Evolutionary conservation across 345 rosid species (phyloP).

Genomic region (Acer saccharum): DNA sequence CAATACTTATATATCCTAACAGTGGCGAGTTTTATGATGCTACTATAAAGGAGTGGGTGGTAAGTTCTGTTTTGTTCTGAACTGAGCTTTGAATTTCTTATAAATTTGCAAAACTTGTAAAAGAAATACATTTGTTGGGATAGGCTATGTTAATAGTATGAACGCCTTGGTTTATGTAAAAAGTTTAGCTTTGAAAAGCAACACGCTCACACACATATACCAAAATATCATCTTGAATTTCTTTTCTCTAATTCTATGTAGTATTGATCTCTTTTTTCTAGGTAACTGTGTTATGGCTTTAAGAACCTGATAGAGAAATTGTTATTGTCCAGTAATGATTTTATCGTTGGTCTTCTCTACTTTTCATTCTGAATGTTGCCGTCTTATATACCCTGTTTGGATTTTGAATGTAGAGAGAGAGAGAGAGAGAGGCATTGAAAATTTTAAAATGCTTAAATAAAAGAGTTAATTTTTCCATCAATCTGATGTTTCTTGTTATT

Average conservation of each 20-base stretch:
- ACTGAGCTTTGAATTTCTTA: not conserved
- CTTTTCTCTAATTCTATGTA: not conserved
- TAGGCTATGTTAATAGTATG: not conserved
- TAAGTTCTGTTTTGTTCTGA: constrained; percentile 34
- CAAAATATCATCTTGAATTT: not conserved
- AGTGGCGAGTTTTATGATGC: constrained; percentile 81
- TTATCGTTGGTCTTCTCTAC: not conserved
- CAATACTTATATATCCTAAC: constrained; percentile 71
- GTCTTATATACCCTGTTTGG: not conserved
- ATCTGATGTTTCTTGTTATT: not conserved
- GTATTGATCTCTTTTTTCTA: not conserved
- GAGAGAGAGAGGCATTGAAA: not conserved
- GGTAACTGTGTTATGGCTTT: not conserved
- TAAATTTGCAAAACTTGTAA: not conserved
- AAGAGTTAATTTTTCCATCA: not conserved
- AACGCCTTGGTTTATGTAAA: not conserved
- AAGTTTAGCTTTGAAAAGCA: not conserved
- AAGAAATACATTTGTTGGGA: constrained; percentile 4
- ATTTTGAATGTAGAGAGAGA: not conserved
- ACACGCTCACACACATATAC: not conserved
- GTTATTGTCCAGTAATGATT: not conserved
- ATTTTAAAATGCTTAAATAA: constrained; percentile 6
- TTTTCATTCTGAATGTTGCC: not conserved
- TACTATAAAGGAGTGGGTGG: constrained; percentile 72
- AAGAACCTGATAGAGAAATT: not conserved